Percentiles rank a stretch among this genome's conserved stretches.
These are phyloP conservation scores for Talaromyces liani DNA, from an alignment of 495 filamentous ascomycete genomes.

Conservation along the genomic window DNA sequence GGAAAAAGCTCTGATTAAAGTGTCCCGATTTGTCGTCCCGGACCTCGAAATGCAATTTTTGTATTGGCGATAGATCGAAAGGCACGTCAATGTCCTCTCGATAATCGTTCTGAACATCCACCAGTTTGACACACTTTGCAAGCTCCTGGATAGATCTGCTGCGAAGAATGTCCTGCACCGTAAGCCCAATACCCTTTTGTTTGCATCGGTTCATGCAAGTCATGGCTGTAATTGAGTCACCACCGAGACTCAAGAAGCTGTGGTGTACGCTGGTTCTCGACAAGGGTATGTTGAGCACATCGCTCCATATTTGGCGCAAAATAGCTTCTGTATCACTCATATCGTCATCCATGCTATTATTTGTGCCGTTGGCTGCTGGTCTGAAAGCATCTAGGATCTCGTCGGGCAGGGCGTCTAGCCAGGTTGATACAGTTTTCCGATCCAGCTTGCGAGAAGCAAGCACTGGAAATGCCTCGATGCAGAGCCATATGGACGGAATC, in stretches of 20 bases:
- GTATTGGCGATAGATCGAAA: conserved; percentile 66
- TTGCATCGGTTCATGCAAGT: conserved; percentile 49
- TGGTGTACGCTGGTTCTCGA: conserved; percentile 42
- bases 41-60: conserved; percentile 59
- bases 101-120: conserved; percentile 24
- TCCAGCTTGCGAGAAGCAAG: conserved; percentile 48
- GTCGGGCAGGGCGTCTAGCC: conserved; percentile 26
- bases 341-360: neutral
- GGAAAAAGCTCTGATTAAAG: conserved; percentile 65
- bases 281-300: conserved; percentile 44
- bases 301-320: conserved; percentile 39
- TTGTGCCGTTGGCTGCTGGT: neutral
- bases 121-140: conserved; percentile 24
- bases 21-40: conserved; percentile 50
- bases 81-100: conserved; percentile 35
- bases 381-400: conserved; percentile 16
- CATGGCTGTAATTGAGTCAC: conserved; percentile 66
- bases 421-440: conserved; percentile 29
- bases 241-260: conserved; percentile 57
- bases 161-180: conserved; percentile 44
- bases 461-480: conserved; percentile 41
- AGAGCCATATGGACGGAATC: conserved; percentile 46
- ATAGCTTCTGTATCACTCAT: conserved; percentile 19
- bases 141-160: conserved; percentile 39
- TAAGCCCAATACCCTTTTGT: conserved; percentile 44